These are phyloP conservation scores for Penicillium turbatum DNA, from an alignment of 495 filamentous ascomycete species.

Conservation along the genomic window DNA sequence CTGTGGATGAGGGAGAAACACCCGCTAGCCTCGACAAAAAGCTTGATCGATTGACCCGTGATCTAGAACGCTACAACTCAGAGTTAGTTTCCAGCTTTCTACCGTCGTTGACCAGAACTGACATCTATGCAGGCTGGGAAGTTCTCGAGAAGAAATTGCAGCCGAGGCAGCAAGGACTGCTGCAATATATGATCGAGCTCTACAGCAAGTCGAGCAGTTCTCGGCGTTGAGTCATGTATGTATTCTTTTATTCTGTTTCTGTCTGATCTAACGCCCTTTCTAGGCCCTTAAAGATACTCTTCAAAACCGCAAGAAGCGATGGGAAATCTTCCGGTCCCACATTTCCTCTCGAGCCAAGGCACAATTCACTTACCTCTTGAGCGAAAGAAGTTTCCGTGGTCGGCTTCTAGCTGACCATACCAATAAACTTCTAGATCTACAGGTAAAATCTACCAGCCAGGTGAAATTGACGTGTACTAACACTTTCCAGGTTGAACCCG, in stretches of 20 bases:
- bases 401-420: conserved; percentile 72
- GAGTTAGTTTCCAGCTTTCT: conserved; percentile 36
- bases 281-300: conserved; percentile 62
- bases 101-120: conserved; percentile 11
- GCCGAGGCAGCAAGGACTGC: conserved; percentile 43
- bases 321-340: conserved; percentile 71
- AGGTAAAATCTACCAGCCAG: conserved; percentile 41
- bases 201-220: conserved; percentile 44
- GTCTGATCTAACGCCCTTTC: not conserved
- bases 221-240: conserved; percentile 51
- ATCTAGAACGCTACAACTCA: conserved; percentile 48
- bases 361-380: conserved; percentile 83
- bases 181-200: conserved; percentile 40
- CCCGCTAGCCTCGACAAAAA: conserved; percentile 57
- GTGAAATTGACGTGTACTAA: conserved; percentile 5
- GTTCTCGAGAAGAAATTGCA: conserved; percentile 61
- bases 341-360: conserved; percentile 80
- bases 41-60: conserved; percentile 52
- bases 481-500: conserved; percentile 60
- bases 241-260: not conserved
- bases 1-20: conserved; percentile 67
- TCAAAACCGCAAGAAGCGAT: conserved; percentile 65
- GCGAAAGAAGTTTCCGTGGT: conserved; percentile 84
- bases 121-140: conserved; percentile 52
- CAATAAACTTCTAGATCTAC: conserved; percentile 66